Base-by-base conservation (phyloP, 176 grass and related monocot species). In the Avena insularis region DNA sequence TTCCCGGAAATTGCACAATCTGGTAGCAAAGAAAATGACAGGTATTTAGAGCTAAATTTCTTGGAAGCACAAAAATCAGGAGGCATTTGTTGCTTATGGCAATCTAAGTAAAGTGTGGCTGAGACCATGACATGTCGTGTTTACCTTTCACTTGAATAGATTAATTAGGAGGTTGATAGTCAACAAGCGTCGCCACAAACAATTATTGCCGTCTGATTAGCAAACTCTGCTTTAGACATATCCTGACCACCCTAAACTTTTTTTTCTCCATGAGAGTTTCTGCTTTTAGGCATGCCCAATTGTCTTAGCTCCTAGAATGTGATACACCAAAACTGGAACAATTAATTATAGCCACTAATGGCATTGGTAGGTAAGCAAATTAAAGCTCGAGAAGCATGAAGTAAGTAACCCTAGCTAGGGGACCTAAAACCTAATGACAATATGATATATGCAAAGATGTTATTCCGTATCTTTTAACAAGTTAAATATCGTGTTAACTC, bases 351-450 rank as follows among this genome's bases (percentile, higher is more conserved):
- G 77, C 15, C 12, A 4, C 77, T 91, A 91, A 81, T 85, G 90
- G 86, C 80, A 66, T 50, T 79, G 81, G 85, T 87, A 88, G 90
- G 85, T 91, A 85, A 46, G 68, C 77, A 85, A 91, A 84, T 51
- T 67, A 76, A 75, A 68, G 74, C 57, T 69, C 16, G 78, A 36
- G 59, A 78, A 17, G 17, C 5, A 74, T 75, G 59, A 63, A 36
- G 48, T 31, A 31, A 31, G 29, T 67, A 59, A 43, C 25, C 77
- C 50, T 75, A 80, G 46, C 12, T 29, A 75, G 46, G 49, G 38
- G 49, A 14, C 36, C 75, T 87, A 84, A 48, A 25, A 67, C 35
- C 67, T 77, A 82, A 29, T 83, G 75, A 6, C 40, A 40, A 38
- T 9, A 69, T 33, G 31, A 72, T 31, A n/a, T 12, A 23, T 48